Conservation (phyloP, 2,329 filamentous ascomycete genomes). For the Exutisphaerella laricina region DNA sequence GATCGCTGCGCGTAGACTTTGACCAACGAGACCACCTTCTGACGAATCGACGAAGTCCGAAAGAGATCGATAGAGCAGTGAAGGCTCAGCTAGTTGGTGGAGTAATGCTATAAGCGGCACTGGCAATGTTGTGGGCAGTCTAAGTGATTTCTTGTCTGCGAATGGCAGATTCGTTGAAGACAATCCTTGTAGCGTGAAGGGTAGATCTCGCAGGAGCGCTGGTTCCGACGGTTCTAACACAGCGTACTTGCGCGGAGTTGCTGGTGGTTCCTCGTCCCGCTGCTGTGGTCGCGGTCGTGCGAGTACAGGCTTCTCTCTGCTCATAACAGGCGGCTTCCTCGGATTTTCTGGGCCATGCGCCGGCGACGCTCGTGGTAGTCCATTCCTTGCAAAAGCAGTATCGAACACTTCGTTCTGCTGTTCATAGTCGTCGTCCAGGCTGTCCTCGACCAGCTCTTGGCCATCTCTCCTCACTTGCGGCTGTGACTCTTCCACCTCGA, state of each 20-base stretch:
- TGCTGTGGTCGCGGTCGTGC: slow-evolving; percentile 19
- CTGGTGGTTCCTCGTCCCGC: slow-evolving; percentile 6
- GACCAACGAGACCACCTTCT: slow-evolving; percentile 78
- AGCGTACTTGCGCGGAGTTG: slow-evolving; percentile 10
- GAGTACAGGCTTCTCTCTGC: slow-evolving; percentile 19
- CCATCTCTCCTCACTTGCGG: slow-evolving; percentile 6
- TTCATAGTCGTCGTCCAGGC: slow-evolving; percentile 16
- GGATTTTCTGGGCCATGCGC: slow-evolving; percentile 24
- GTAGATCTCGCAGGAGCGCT: slow-evolving; percentile 60
- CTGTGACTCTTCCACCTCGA: slow-evolving; percentile 10
- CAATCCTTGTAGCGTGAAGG: slow-evolving; percentile 87
- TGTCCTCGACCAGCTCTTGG: slow-evolving; percentile 11
- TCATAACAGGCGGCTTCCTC: slow-evolving; percentile 18
- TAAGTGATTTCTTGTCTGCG: slow-evolving; percentile 60
- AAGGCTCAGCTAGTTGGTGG: slow-evolving; percentile 86
- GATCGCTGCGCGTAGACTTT: slow-evolving; percentile 86
- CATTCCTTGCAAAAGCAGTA: slow-evolving; percentile 46
- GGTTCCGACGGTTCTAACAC: slow-evolving; percentile 35
- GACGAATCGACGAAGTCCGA: slow-evolving; percentile 75
- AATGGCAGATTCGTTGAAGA: slow-evolving; percentile 83
- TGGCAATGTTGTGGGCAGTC: slow-evolving; percentile 72
- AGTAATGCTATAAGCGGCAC: slow-evolving; percentile 80
- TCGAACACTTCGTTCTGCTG: slow-evolving; percentile 35
- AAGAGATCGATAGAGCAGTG: slow-evolving; percentile 78
- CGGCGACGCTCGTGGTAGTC: slow-evolving; percentile 37